These are phyloP conservation scores for Colletotrichum nymphaeae DNA, from an alignment of 2,329 filamentous ascomycete genomes.

Conservation along the genomic window DNA sequence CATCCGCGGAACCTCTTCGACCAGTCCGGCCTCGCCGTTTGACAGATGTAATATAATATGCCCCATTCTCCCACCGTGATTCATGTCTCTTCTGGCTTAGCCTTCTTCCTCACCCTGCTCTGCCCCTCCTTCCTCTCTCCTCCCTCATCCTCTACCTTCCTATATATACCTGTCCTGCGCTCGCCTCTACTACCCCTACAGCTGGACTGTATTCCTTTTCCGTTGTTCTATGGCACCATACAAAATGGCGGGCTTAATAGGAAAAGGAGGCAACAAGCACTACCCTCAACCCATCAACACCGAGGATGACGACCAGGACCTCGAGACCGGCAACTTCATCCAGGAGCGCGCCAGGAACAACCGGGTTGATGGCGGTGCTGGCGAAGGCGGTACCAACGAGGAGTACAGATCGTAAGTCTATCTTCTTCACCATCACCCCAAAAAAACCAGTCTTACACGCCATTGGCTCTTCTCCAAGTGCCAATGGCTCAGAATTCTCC, in stretches of 20 bases:
- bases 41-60: constrained; percentile 36
- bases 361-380: constrained; percentile 31
- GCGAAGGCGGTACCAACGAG: constrained; percentile 29
- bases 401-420: constrained; percentile 33
- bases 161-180: constrained; percentile 28
- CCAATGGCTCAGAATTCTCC: neutral
- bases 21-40: constrained; percentile 34
- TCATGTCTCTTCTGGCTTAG: constrained; percentile 1
- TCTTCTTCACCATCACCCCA: neutral
- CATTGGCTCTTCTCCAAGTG: neutral
- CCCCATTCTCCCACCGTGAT: constrained; percentile 33
- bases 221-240: constrained; percentile 29
- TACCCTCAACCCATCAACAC: constrained; percentile 34
- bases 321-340: constrained; percentile 36
- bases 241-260: constrained; percentile 36
- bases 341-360: constrained; percentile 35
- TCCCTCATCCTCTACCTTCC: constrained; percentile 20
- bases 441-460: constrained; percentile 13
- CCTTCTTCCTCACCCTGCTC: constrained; percentile 30
- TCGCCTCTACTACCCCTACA: constrained; percentile 29
- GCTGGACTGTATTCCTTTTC: constrained; percentile 36
- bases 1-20: constrained; percentile 27
- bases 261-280: constrained; percentile 36
- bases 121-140: constrained; percentile 25
- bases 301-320: constrained; percentile 35